Base-by-base conservation (phyloP, 2,329 filamentous ascomycete species). In the Leptographium radiaticola region DNA sequence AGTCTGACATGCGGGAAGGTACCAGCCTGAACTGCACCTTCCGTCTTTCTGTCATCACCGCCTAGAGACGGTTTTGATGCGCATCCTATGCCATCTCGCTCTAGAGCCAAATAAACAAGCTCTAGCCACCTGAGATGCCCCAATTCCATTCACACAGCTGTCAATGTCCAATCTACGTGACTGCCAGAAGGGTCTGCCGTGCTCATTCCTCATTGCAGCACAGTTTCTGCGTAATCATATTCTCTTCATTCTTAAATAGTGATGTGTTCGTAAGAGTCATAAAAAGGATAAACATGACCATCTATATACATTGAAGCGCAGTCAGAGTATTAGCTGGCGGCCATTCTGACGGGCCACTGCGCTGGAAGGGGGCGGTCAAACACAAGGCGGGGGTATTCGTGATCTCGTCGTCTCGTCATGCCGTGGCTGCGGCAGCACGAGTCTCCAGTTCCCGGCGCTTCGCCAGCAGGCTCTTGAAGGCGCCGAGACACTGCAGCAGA, bases 391-490 rank as follows among this genome's bases (percentile, higher is more conserved):
- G 47, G 47, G 33, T 25, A 33, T 52, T 44, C 43, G 43, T 46
- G 54, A 47, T 45, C 40, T 38, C 43, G 16, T 30, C 51, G 15
- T 46, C n/a, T 31, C n/a, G 39, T 44, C 39, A 20, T 44, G 53
- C 40, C 48, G 55, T 52, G 36, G 52, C 48, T 1, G 52, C 53
- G 0, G 57, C 57, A 6, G 65, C 70, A 53, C 74, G 74, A n/a
- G 74, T 73, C 60, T 80, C 75, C 5, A 80, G 64, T 57, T 86
- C 84, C 59, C 79, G 80, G 53, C 86, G 74, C 71, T 83, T 89
- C 42, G 82, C 79, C 43, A 93, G 70, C 55, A 91, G 70, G 65
- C 89, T 95, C 71, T 97, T 97, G 70, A 96, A 83, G 0, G 89
- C 87, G 2, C 91, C 93, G 1, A 98, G 75, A 71, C 89, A 95